Evolutionary conservation across 2,329 filamentous ascomycete genomes (phyloP), one percentile per base, ranked within the genome.

Genomic region (Phialophora macrospora): DNA sequence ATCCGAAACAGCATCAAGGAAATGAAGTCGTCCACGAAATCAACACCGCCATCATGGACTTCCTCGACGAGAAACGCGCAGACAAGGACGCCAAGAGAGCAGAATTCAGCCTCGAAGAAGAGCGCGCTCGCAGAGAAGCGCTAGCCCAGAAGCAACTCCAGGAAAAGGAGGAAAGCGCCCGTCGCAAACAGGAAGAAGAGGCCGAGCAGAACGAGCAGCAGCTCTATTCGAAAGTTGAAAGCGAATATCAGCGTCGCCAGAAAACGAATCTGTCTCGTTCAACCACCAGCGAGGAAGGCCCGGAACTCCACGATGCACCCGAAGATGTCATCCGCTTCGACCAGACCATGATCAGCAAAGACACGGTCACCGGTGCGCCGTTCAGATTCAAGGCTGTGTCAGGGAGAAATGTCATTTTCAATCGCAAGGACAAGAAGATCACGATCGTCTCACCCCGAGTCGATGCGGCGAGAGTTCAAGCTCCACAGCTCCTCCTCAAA

Each of bases 401-500:
- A 57, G 88, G 88, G 54, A 91, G 89, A 76, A 84, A 86, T 17
- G 81, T 90, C 34, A 84, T 92, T 63, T 84, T 86, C 58, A 83
- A 83, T 66, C 88, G 90, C 0, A 85, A 86, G 41, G 81, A 90
- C 51, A 90, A 90, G 34, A 85, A 85, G 52, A 84, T 90, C 28
- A 80, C 78, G 0, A 80, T 90, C 73, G 87, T 89, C 8, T 92
- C 94, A 6, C 87, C 89, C 62, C 91, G 92, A 0, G 81, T 90
- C 9, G 80, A 88, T 32, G 74, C 83, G 22, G 82, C 82, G 48
- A 81, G 84, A 63, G 80, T 84, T 46, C 84, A 83, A 65, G 85
- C 87, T 24, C 85, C 81, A 26, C 76, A 85, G n/a, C 80, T 96
- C 32, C 86, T 91, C 0, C 79, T 97, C 63, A 97, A 94, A 78